Evolutionary conservation across 371 early-diverging fungal genomes (phyloP), one percentile per base, ranked within the genome.

Genomic region (Lichtheimia hyalospora): DNA sequence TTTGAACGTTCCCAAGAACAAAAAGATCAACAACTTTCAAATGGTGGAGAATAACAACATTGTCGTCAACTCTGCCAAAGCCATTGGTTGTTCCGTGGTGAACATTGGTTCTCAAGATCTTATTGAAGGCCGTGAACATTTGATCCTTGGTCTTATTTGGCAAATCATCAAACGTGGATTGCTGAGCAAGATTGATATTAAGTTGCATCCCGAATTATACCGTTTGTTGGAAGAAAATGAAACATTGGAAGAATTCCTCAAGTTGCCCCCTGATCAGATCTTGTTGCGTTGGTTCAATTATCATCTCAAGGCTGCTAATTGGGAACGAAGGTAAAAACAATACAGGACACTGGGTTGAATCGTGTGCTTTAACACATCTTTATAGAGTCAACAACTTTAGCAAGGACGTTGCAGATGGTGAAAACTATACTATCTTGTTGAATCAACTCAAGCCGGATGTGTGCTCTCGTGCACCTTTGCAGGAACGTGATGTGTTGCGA

Each of bases 31-130:
- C 68, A 79, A 86, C 42, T 98, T 96, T 86, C 93, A 97, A 71
- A 93, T 96, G 84, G 95, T 92, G n/a, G 97, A 96, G 78, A 98
- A 98, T 82, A 93, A 96, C 84, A 96, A 96, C 70, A 89, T 97
- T 28, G 97, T 94, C 23, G 90, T 98, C 78, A 96, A 95, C 84
- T 93, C 95, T 54, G 97, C 97, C 65, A 98, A 98, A 76, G 97
- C 97, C 51, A 96, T 97, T 64, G 97, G 97, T 15, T 95, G 97
- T 73, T 87, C 85, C 49, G 95, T 97, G 25, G 94, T 97, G 58
- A 98, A 98, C 75, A 96, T 97, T 79, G 97, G 97, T 49, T 84
- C 97, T 7, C 86, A 88, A 67, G 97, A 98, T 71, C 72, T 98
- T 58, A 92, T 95, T 54, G 96, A 97, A 70, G 96, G 93, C 34